Evolutionary conservation across 1,284 basidiomycete species (phyloP), one percentile per base, ranked within the genome.

Genomic region (Cryptococcus sp.): DNA sequence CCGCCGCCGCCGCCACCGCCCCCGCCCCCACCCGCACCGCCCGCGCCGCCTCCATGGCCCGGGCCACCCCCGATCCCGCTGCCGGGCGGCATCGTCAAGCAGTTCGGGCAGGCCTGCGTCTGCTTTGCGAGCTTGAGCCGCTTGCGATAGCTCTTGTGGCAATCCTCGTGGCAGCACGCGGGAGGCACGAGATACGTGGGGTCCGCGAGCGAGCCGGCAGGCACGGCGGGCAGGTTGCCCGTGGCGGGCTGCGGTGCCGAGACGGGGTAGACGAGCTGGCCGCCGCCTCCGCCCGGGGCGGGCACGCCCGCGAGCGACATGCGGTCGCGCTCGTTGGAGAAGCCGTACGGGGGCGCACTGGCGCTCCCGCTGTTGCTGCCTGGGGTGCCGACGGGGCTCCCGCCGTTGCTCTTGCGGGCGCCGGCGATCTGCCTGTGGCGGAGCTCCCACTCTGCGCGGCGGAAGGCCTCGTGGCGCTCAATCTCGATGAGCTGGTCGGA

Each of bases 401-500:
- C 84, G 1, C 86, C 86, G 18, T 86, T 86, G 68, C 66, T 68
- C 65, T 74, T 76, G 56, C 70, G 62, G 59, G 80, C 67, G 43
- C 79, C 67, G n/a, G 71, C 67, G 55, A 79, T 78, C 61, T 80
- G 78, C 23, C 78, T 70, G 66, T 88, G 89, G 11, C 85, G 82
- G 15, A 87, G 82, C 70, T 92, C 89, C 76, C 88, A 94, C 70
- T 91, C 88, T 7, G 89, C 90, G 39, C 91, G 82, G 23, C 91
- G 82, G 45, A 86, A 75, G 1, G 89, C 88, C 72, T 94, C 91
- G 63, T 86, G 82, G 39, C 85, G 85, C 75, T 94, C 91, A n/a
- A 94, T 83, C 62, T 85, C 84, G 68, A 87, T 87, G 0, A 94
- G 82, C 74, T 93, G 89, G 56, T 90, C 89, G 75, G 91, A 87